phyloP scores from a whole-genome alignment of 805 yeast genomes.

The Ogataea methylovora region DNA sequence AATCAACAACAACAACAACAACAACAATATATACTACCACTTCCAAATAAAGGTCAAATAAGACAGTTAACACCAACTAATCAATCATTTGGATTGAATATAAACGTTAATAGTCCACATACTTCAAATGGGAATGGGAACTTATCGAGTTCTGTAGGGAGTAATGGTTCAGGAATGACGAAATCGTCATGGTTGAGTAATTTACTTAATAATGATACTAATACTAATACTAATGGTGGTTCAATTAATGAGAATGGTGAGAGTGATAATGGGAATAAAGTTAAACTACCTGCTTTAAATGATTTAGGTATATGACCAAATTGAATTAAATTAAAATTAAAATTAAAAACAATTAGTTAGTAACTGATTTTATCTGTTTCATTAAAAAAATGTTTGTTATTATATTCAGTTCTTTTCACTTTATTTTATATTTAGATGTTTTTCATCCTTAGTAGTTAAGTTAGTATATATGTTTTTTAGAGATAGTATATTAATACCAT shows the following conservation, averaged over 20 bases:
- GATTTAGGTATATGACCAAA: conserved; percentile 12
- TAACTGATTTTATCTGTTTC: not conserved
- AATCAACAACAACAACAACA: not conserved
- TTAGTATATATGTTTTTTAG: not conserved
- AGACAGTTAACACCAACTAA: too few relatives aligned
- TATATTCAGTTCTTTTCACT: not conserved
- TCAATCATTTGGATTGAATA: too few relatives aligned
- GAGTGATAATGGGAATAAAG: not conserved
- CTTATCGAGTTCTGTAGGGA: too few relatives aligned
- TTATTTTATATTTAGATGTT: not conserved
- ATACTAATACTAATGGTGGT: not conserved
- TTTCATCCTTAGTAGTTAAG: not conserved
- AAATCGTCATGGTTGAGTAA: too few relatives aligned
- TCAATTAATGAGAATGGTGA: not conserved
- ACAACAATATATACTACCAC: not conserved
- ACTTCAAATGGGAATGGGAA: too few relatives aligned
- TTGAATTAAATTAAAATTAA: too few relatives aligned
- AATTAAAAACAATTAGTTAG: not conserved
- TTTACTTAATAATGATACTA: not conserved
- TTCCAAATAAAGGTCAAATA: too few relatives aligned
- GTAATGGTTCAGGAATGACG: too few relatives aligned
- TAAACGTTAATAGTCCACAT: too few relatives aligned
- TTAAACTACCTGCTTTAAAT: conserved; percentile 17
- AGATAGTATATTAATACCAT: too few relatives aligned
- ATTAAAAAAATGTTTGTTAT: too few relatives aligned